Base-by-base conservation (phyloP, 306 rosid species). In the Comarum palustre region DNA sequence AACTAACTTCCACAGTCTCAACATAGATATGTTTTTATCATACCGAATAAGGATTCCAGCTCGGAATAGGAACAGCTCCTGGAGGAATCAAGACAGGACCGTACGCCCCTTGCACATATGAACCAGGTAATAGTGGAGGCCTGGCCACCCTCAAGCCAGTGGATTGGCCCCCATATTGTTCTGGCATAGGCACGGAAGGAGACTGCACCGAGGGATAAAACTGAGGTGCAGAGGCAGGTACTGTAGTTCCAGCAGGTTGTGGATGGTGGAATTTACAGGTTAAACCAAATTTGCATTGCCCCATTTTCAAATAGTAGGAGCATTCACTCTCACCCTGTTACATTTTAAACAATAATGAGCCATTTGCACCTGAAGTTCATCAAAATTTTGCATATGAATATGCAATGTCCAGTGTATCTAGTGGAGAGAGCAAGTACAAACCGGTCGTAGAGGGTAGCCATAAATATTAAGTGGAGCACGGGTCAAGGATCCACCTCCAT, bases 291-390 rank as follows among this genome's bases (percentile, higher is more conserved):
- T 92, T 92, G 94, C 96, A 92, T 66, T 84, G 97, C 97, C 96
- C 96, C 89, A 89, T 90, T 88, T 92, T 90, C 89, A 92, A 92
- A 92, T 90, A 92, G 82, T 92, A 92, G 94, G 96, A 89, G 97
- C 97, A 90, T 80, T 92, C 97, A 47, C 68, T 81, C 93, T 92
- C 96, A 48, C 94, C 94, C 96, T 92, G 86, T 83, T 68, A 27
- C 76, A 79, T 76, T 22, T 8, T 58, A 51, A 60, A 61, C n/a
- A 48, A 75, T 1, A 19, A 69, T 19, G 29, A 45, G 52, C 76
- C 62, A 76, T 69, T 24, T 31, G 55, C 15, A 17, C 43, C 46
- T 64, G 29, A 54, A 55, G 36, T 43, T 45, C 13, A 63, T 62
- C 52, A 31, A 73, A 65, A 54, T 10, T 45, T 12, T 29, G 31